phyloP scores from a whole-genome alignment of 2,329 filamentous ascomycete species.

The Aspergillus glaucus region DNA sequence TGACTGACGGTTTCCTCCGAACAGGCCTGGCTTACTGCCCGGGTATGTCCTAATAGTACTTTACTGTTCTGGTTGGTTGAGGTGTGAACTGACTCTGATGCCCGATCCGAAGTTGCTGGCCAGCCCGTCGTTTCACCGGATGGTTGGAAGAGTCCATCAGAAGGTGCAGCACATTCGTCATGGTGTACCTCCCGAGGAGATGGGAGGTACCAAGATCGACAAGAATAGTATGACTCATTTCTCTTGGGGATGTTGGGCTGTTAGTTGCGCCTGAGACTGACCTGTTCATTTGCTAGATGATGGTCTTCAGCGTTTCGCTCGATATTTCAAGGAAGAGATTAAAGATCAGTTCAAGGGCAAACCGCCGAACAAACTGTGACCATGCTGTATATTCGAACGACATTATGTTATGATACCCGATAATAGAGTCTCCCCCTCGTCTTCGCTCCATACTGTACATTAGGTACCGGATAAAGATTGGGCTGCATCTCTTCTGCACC shows the following conservation, averaged over 20 bases:
- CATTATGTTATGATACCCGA: constrained; percentile 15
- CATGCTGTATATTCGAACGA: neutral
- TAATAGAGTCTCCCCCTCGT: neutral
- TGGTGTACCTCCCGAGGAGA: constrained; percentile 37
- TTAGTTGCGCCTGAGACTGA: constrained; percentile 3
- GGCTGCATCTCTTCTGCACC: constrained; percentile 12
- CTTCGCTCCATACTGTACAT: neutral
- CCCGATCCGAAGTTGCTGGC: constrained; percentile 30
- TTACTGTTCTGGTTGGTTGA: neutral
- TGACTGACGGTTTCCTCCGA: constrained; percentile 8
- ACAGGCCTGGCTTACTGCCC: constrained; percentile 32
- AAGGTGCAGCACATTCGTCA: constrained; percentile 36
- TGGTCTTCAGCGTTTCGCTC: constrained; percentile 27
- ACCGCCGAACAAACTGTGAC: constrained; percentile 25
- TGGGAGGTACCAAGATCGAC: constrained; percentile 38
- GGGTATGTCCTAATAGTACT: constrained; percentile 23
- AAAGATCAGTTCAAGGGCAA: constrained; percentile 37
- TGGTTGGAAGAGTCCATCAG: constrained; percentile 39
- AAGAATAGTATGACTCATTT: constrained; percentile 21
- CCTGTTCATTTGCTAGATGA: constrained; percentile 13
- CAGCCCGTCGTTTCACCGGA: constrained; percentile 39
- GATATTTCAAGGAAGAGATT: constrained; percentile 38
- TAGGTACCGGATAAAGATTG: constrained; percentile 17
- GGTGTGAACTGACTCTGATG: constrained; percentile 7
- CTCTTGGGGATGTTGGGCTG: too few species aligned